These are phyloP conservation scores for Penicillium bialowiezense DNA, from an alignment of 495 filamentous ascomycete species.

Conservation along the genomic window DNA sequence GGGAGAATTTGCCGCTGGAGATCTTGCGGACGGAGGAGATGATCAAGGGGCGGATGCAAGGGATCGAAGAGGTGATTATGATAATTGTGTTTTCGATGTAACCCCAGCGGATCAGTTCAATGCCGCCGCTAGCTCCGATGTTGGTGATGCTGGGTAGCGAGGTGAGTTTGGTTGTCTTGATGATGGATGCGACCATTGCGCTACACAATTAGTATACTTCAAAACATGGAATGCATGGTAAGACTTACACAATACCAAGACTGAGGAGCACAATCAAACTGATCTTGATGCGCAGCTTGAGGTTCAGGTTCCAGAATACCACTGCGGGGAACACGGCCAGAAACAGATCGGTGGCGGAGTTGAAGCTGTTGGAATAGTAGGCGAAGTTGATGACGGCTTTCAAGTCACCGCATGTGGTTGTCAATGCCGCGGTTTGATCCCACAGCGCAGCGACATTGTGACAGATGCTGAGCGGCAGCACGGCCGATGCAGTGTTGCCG, in stretches of 20 bases:
- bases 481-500: slow-evolving; percentile 28
- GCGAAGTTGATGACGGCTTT: slow-evolving; percentile 27
- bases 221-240: not conserved
- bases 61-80: slow-evolving; percentile 35
- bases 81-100: slow-evolving; percentile 34
- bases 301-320: slow-evolving; percentile 45
- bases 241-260: slow-evolving; percentile 36
- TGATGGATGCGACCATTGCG: slow-evolving; percentile 40
- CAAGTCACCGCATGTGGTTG: slow-evolving; percentile 26
- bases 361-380: slow-evolving; percentile 39
- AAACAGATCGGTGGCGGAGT: slow-evolving; percentile 40
- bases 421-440: slow-evolving; percentile 16
- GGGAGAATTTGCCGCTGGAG: slow-evolving; percentile 25
- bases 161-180: slow-evolving; percentile 41
- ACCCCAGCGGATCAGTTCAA: slow-evolving; percentile 35
- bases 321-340: slow-evolving; percentile 39
- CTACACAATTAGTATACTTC: slow-evolving; percentile 15
- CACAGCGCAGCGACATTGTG: slow-evolving; percentile 23
- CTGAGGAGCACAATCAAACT: slow-evolving; percentile 38
- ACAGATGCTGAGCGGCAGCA: slow-evolving; percentile 32
- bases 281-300: slow-evolving; percentile 38
- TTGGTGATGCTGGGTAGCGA: slow-evolving; percentile 33
- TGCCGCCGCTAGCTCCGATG: slow-evolving; percentile 23
- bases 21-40: slow-evolving; percentile 40
- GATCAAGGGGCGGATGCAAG: slow-evolving; percentile 33